Evolutionary conservation across 768 basidiomycete species (phyloP).

Genomic region (Rubroboletus satanas): DNA sequence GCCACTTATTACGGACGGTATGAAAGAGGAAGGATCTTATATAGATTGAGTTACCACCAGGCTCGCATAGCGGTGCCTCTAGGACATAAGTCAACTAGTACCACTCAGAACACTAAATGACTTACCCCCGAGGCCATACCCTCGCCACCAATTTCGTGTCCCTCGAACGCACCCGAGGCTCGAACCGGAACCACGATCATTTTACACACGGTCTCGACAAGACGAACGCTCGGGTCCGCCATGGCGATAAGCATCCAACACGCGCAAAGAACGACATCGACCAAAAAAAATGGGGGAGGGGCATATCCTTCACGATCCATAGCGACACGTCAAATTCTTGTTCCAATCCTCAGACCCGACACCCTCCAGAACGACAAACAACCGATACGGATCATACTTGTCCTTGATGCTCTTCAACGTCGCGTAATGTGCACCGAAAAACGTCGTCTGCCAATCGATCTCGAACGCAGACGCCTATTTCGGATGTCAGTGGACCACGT

Average conservation of each 20-base stretch:
- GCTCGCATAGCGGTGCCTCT: no score
- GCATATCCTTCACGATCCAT: neutral
- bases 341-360: slow-evolving; percentile 54
- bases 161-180: neutral
- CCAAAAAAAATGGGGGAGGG: no score
- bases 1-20: no score
- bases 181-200: neutral
- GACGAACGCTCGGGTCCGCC: neutral
- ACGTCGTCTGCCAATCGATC: slow-evolving; percentile 37
- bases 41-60: no score
- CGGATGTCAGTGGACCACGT: neutral
- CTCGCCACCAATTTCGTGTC: neutral
- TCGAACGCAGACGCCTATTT: slow-evolving; percentile 44
- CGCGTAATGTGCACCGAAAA: slow-evolving; percentile 45
- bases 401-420: slow-evolving; percentile 41
- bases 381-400: slow-evolving; percentile 40
- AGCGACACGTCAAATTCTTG: slow-evolving; percentile 21
- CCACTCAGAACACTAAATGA: no score
- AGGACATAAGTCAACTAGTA: no score
- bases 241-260: no score
- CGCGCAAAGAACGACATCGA: no score
- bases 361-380: slow-evolving; percentile 46
- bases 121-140: neutral
- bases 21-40: no score
- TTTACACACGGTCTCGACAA: neutral